Conservation (phyloP, 1,284 basidiomycete species). For the Pseudozyma thailandica region DNA sequence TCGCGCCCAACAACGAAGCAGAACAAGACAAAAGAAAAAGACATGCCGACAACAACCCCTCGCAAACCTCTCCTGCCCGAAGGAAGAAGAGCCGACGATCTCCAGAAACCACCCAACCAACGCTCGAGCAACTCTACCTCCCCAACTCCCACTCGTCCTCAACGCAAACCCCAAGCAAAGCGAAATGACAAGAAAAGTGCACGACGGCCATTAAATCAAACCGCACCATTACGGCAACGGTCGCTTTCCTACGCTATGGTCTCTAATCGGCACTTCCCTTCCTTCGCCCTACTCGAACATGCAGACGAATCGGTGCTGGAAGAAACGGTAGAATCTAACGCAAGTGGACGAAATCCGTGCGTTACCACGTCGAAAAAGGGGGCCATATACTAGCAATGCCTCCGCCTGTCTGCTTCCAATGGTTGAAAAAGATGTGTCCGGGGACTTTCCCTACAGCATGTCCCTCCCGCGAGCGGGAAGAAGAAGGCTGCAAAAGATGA, state of each 20-base stretch:
- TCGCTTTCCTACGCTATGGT: slow-evolving; percentile 49
- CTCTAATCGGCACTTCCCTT: slow-evolving; percentile 25
- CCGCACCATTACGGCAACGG: slow-evolving; percentile 48
- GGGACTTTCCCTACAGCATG: slow-evolving; percentile 60
- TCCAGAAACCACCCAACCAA: slow-evolving; percentile 18
- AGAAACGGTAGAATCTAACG: not conserved
- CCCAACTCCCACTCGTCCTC: slow-evolving; percentile 4
- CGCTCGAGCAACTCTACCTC: slow-evolving; percentile 12
- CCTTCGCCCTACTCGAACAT: not conserved
- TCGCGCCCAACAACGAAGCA: slow-evolving; percentile 18
- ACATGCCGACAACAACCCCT: slow-evolving; percentile 24
- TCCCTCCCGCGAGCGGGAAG: slow-evolving; percentile 7
- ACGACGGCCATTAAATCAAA: slow-evolving; percentile 34
- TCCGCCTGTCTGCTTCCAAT: slow-evolving; percentile 9
- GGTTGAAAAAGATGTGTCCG: slow-evolving; percentile 44
- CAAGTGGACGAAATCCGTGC: slow-evolving; percentile 20
- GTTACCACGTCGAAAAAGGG: slow-evolving; percentile 23
- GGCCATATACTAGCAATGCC: slow-evolving; percentile 25
- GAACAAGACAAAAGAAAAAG: not conserved
- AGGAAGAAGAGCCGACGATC: slow-evolving; percentile 13
- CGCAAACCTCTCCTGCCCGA: not conserved
- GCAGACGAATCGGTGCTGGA: not conserved
- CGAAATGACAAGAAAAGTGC: not conserved
- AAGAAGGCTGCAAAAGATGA: slow-evolving; percentile 46
- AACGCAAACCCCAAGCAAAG: slow-evolving; percentile 4